phyloP scores from a whole-genome alignment of 345 rosid genomes.

The Hypericum androsaemum region DNA sequence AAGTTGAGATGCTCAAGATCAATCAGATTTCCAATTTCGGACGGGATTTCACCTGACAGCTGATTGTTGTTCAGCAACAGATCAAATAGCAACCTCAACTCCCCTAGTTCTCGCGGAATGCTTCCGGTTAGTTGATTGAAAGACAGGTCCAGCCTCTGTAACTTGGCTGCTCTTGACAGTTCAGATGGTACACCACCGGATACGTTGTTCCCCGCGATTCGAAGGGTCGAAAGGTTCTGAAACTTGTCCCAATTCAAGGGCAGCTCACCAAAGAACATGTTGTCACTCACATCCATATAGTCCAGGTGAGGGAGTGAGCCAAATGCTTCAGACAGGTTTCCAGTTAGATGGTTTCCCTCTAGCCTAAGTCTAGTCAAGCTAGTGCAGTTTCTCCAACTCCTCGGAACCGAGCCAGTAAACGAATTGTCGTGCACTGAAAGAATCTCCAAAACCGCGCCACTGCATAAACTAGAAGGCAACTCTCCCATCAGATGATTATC shows the following conservation, averaged over 20 bases:
- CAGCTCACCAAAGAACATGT: conserved; percentile 19
- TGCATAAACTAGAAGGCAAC: conserved; percentile 9
- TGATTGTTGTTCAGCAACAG: conserved; percentile 1
- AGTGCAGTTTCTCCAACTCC: conserved; percentile 20
- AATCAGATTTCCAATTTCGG: background rate
- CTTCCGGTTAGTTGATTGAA: conserved; percentile 1
- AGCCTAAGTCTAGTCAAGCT: conserved; percentile 20
- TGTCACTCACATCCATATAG: conserved; percentile 12
- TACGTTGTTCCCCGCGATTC: conserved; percentile 1
- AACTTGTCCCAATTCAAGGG: background rate
- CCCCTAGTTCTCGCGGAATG: background rate
- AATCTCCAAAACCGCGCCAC: background rate
- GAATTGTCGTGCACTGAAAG: conserved; percentile 3
- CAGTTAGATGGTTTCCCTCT: conserved; percentile 17
- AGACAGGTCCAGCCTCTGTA: conserved; percentile 3
- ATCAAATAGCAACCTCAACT: background rate
- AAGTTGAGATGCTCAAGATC: conserved; percentile 1
- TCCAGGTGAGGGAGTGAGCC: conserved; percentile 19
- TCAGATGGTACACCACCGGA: conserved; percentile 4
- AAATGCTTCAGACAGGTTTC: conserved; percentile 19
- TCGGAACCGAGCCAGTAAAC: conserved; percentile 23
- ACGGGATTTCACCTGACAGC: background rate
- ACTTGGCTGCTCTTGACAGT: background rate
- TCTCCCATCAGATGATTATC: conserved; percentile 9
- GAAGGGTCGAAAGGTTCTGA: background rate